Conservation (phyloP, 805 yeast species). For the Wickerhamiella lipophila region DNA sequence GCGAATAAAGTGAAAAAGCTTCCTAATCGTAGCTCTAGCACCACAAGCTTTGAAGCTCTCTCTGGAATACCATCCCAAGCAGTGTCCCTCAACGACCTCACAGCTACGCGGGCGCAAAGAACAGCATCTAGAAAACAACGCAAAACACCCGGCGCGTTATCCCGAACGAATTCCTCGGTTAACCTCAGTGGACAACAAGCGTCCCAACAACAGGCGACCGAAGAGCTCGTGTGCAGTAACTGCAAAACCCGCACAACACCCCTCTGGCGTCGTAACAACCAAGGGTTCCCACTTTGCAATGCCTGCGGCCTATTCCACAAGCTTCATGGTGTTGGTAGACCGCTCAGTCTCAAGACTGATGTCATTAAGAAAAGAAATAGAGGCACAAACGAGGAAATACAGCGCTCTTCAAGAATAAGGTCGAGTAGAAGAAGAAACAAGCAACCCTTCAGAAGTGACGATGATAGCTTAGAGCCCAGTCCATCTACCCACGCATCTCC, state of each 20-base stretch:
- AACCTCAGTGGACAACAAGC: not conserved
- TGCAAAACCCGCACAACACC: constrained; percentile 89
- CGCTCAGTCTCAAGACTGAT: constrained; percentile 77
- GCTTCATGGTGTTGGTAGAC: constrained; percentile 84
- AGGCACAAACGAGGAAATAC: constrained; percentile 9
- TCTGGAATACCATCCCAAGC: not conserved
- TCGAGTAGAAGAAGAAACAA: constrained; percentile 1
- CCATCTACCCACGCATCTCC: not conserved
- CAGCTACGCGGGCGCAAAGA: not conserved
- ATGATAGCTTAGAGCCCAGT: not conserved
- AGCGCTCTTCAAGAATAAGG: constrained; percentile 9
- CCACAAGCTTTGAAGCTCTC: constrained; percentile 3
- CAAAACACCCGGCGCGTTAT: not conserved
- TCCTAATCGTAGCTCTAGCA: not conserved
- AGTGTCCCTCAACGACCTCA: not conserved
- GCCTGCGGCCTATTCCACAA: constrained; percentile 88
- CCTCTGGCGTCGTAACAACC: constrained; percentile 81
- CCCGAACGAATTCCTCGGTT: not conserved
- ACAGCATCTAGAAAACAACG: not conserved
- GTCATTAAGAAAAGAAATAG: constrained; percentile 84
- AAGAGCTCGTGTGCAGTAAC: constrained; percentile 48
- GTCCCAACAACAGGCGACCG: not conserved
- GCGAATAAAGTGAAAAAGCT: constrained; percentile 4
- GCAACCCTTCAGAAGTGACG: not conserved
- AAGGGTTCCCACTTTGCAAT: constrained; percentile 82